Base-by-base conservation (phyloP, 2,329 filamentous ascomycete genomes). In the Colletotrichum caudatum region DNA sequence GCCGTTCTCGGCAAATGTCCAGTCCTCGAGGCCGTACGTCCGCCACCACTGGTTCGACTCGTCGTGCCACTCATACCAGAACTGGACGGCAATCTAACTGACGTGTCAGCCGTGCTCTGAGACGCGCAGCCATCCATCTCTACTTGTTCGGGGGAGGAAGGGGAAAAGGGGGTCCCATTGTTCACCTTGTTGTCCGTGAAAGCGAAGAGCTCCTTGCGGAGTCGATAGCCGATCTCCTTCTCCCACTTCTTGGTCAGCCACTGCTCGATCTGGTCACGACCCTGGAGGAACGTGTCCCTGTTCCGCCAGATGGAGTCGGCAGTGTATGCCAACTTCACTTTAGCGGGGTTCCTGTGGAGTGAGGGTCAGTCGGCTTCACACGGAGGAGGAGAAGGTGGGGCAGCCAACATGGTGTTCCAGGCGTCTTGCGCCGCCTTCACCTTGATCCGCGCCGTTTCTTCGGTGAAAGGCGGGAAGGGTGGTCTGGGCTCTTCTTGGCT, bases 51-150 rank as follows among this genome's bases (percentile, higher is more conserved):
- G 90, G 48, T 92, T 91, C 1, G 85, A 76, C 9, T 82, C 81
- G 76, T 95, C 93, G 74, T 90, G 87, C 82, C 90, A 95, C 80
- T 97, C 92, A 77, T 95, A 97, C 94, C 94, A 97, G 80, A 96
- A 97, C 78, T 97, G 93, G 29, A 97, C 94, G 1, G 94, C 94
- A 74, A 95, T 95, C 81, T 89, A 58, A 33, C 12, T 9, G 18
- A 37, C 29, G 16, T 5, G 16, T 20, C 51, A 54, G 33, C 29
- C 5, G 9, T 18, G 20, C 48, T n/a, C 12, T 41, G 23, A 16
- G 16, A 48, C 23, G 23, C 39, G 33, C 44, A 67, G 20, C 14
- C 35, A 37, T 16, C 14, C 35, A 37, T 16, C 14, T 20, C 26
- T 7, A 8, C 6, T 53, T 29, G 26, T n/a, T n/a, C n/a, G 7